A percentile compares a stretch with the other conserved stretches of the same genome.
Conservation (phyloP, 495 filamentous ascomycete genomes). For the Durotheca rogersii region DNA sequence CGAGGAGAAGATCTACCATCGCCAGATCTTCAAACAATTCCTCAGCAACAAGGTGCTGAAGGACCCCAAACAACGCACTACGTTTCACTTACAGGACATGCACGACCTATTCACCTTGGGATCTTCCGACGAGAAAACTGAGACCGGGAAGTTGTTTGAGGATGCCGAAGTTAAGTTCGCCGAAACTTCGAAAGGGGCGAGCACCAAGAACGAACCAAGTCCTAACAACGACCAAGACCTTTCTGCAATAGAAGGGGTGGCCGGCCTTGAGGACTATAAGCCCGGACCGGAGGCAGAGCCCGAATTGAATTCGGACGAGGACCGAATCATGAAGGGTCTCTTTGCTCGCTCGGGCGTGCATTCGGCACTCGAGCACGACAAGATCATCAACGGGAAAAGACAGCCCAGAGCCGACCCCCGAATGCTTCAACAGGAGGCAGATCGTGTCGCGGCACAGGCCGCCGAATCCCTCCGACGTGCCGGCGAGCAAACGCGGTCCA, state of each 20-base stretch:
- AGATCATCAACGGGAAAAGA: slow-evolving; percentile 69
- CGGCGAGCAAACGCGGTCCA: slow-evolving; percentile 64
- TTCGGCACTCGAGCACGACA: slow-evolving; percentile 82
- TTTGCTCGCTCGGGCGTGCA: slow-evolving; percentile 84
- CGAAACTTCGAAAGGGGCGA: too few relatives aligned
- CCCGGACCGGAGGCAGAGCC: slow-evolving; percentile 37
- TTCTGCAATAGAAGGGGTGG: slow-evolving; percentile 41
- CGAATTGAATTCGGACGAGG: slow-evolving; percentile 46
- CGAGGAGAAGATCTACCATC: slow-evolving; percentile 98
- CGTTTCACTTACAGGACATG: slow-evolving; percentile 80
- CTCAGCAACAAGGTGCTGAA: slow-evolving; percentile 90
- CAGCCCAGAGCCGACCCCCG: slow-evolving; percentile 64
- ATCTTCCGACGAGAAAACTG: slow-evolving; percentile 67
- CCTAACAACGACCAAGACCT: slow-evolving; percentile 34
- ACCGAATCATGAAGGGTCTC: slow-evolving; percentile 80
- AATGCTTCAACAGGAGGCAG: slow-evolving; percentile 79
- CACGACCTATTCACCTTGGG: slow-evolving; percentile 88
- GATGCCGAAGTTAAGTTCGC: slow-evolving; percentile 72
- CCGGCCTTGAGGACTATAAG: slow-evolving; percentile 41
- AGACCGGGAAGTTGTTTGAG: slow-evolving; percentile 82
- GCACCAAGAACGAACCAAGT: too few relatives aligned
- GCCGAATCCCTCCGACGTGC: slow-evolving; percentile 71
- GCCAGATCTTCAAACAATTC: slow-evolving; percentile 97
- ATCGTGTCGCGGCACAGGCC: slow-evolving; percentile 73
- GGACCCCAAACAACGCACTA: slow-evolving; percentile 85